phyloP scores from a whole-genome alignment of 352 stramenopile genomes.

The Pythium aristosporum region DNA sequence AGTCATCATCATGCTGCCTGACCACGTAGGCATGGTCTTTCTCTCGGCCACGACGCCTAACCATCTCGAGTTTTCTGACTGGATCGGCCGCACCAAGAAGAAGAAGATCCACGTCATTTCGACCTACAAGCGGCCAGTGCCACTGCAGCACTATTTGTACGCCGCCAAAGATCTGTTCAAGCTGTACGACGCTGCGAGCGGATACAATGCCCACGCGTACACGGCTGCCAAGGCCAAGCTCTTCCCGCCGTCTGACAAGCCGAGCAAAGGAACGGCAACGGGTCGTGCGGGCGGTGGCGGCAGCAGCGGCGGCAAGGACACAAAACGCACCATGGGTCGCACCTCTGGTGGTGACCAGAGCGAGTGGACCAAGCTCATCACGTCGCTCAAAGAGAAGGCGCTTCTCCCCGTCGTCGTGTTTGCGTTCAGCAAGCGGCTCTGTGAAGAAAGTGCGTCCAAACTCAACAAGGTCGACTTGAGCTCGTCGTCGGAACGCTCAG shows the following conservation, averaged over 20 bases:
- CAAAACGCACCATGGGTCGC: constrained; percentile 50
- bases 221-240: constrained; percentile 66
- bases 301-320: constrained; percentile 38
- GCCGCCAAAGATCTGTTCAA: constrained; percentile 94
- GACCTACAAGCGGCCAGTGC: constrained; percentile 96
- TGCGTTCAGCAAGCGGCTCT: constrained; percentile 85
- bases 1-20: constrained; percentile 97
- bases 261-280: constrained; percentile 30
- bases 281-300: constrained; percentile 35
- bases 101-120: constrained; percentile 97
- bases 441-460: constrained; percentile 79
- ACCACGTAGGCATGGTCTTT: constrained; percentile 98
- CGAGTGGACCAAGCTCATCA: constrained; percentile 90
- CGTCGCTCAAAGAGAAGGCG: constrained; percentile 86
- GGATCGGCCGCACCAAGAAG: constrained; percentile 97
- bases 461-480: constrained; percentile 74
- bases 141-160: constrained; percentile 96
- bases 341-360: constrained; percentile 65
- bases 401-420: constrained; percentile 96
- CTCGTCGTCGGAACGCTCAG: constrained; percentile 66
- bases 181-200: constrained; percentile 51
- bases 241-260: constrained; percentile 53
- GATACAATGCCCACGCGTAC: constrained; percentile 60
- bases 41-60: constrained; percentile 98
- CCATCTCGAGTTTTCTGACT: constrained; percentile 98